A percentile compares a stretch with the other conserved stretches of the same genome.
These are phyloP conservation scores for Eucalyptus dawsonii DNA, from an alignment of 345 rosid genomes.

Conservation along the genomic window DNA sequence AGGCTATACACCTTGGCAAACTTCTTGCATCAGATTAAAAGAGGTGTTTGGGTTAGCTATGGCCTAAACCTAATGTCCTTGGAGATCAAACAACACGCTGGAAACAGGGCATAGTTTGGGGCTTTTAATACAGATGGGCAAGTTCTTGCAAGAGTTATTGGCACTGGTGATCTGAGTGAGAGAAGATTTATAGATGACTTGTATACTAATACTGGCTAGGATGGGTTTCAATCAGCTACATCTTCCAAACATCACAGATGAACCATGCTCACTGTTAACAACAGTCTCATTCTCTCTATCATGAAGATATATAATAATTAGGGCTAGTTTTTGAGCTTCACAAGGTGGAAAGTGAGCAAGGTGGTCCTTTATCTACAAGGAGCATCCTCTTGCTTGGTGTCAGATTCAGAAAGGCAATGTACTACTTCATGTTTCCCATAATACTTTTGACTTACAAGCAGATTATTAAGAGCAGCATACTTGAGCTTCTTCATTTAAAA, in stretches of 20 bases:
- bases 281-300: background rate
- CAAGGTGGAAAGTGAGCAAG: background rate
- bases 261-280: background rate
- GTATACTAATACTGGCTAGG: too few species aligned
- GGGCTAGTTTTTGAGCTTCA: background rate
- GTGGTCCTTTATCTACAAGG: background rate
- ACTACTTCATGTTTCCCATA: background rate
- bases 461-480: background rate
- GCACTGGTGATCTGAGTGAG: too few species aligned
- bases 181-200: too few species aligned
- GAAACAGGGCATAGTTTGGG: accelerated
- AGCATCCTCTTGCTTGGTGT: background rate
- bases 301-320: background rate
- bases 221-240: too few species aligned
- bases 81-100: background rate
- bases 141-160: too few species aligned
- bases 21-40: background rate
- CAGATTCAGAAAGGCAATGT: background rate
- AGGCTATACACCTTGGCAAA: background rate
- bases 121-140: too few species aligned
- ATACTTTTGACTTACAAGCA: background rate
- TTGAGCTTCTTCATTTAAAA: background rate
- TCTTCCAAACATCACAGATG: background rate
- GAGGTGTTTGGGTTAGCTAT: background rate
- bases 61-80: background rate